Evolutionary conservation across 495 filamentous ascomycete genomes (phyloP).

Genomic region (Platismatia glauca): DNA sequence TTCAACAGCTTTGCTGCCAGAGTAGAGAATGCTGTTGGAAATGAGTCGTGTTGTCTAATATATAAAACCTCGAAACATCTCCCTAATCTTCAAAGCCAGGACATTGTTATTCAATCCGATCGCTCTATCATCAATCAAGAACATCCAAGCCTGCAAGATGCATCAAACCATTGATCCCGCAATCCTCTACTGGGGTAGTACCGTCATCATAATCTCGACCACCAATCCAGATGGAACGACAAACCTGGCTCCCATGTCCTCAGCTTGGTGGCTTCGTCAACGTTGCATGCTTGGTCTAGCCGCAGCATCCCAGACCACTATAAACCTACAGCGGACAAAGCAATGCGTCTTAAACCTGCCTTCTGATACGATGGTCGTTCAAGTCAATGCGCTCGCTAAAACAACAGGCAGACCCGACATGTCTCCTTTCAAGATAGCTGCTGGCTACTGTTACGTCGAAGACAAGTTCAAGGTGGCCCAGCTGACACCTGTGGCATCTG

Average conservation of each 20-base stretch:
- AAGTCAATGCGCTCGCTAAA: slow-evolving; percentile 33
- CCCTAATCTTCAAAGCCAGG: neutral
- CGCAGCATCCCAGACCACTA: slow-evolving; percentile 32
- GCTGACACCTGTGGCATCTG: slow-evolving; percentile 28
- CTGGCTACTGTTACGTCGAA: slow-evolving; percentile 32
- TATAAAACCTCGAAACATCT: neutral
- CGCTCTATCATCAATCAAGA: neutral
- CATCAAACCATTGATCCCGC: slow-evolving; percentile 36
- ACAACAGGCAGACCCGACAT: slow-evolving; percentile 33
- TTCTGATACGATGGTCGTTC: slow-evolving; percentile 30
- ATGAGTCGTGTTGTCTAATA: neutral
- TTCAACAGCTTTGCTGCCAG: slow-evolving; percentile 10
- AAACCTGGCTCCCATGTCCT: slow-evolving; percentile 39
- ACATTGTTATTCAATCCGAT: neutral
- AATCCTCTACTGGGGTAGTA: slow-evolving; percentile 40
- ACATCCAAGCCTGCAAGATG: neutral
- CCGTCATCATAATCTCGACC: slow-evolving; percentile 36
- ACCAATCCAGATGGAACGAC: slow-evolving; percentile 35
- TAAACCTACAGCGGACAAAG: slow-evolving; percentile 36
- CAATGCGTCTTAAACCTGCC: slow-evolving; percentile 40
- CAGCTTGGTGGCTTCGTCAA: slow-evolving; percentile 40
- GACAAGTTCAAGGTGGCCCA: slow-evolving; percentile 35
- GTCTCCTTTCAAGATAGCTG: slow-evolving; percentile 23
- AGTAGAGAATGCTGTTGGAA: neutral
- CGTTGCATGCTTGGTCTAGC: slow-evolving; percentile 38